phyloP scores from a whole-genome alignment of 345 rosid species.

The Corchorus capsularis region DNA sequence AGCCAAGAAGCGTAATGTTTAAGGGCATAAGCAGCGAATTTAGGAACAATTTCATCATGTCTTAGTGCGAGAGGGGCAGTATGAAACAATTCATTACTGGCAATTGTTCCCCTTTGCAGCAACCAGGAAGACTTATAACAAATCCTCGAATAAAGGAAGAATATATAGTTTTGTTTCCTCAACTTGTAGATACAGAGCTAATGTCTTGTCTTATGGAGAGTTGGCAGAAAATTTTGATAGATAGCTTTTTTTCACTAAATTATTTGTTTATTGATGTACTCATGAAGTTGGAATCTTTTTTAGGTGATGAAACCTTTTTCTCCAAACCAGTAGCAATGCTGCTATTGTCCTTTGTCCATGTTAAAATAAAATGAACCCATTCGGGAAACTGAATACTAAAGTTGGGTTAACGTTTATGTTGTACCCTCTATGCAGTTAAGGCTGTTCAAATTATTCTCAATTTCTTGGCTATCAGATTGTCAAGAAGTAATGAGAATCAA shows the following conservation, averaged over 20 bases:
- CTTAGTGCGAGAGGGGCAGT: background rate
- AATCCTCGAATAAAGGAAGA: background rate
- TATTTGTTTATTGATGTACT: too few species aligned
- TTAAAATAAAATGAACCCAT: too few species aligned
- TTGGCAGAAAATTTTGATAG: background rate
- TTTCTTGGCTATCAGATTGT: background rate
- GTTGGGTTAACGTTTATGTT: background rate
- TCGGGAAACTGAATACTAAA: background rate
- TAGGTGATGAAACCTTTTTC: background rate
- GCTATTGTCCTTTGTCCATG: background rate
- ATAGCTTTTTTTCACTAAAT: too few species aligned
- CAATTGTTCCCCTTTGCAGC: background rate
- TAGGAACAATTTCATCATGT: background rate
- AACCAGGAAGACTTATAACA: background rate
- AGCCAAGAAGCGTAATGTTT: constrained; percentile 45
- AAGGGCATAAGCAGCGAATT: background rate
- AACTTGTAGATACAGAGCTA: background rate
- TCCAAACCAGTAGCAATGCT: background rate
- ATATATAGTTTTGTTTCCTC: background rate
- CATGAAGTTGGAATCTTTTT: too few species aligned
- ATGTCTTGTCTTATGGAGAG: background rate
- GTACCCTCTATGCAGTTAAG: background rate
- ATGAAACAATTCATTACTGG: background rate
- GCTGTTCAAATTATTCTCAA: background rate
- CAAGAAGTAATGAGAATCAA: background rate